These are phyloP conservation scores for Fraxinus nigra DNA, from an alignment of 305 asterid species.

Conservation along the genomic window DNA sequence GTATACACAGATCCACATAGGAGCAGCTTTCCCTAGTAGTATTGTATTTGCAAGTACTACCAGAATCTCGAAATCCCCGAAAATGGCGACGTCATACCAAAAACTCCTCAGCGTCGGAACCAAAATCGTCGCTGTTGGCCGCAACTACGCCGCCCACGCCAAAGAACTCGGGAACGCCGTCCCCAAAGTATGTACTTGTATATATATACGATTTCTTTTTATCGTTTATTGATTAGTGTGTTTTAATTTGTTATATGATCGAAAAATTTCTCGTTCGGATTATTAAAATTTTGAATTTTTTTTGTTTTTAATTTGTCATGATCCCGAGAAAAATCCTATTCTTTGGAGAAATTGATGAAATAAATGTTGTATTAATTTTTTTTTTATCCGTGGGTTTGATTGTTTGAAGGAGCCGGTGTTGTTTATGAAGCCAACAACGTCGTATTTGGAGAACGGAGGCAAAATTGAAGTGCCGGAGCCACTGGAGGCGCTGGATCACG, in stretches of 20 bases:
- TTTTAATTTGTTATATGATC: background rate
- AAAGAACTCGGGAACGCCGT: slow-evolving; percentile 92
- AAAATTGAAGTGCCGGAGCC: slow-evolving; percentile 80
- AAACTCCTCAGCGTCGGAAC: slow-evolving; percentile 74
- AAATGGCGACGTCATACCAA: slow-evolving; percentile 65
- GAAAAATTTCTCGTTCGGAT: background rate
- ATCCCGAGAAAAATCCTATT: background rate
- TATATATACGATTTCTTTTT: too few relatives aligned
- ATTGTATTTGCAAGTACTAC: slow-evolving; percentile 14
- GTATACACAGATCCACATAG: slow-evolving; percentile 27
- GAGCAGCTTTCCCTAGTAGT: background rate
- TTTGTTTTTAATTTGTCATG: background rate
- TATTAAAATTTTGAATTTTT: background rate
- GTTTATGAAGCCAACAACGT: slow-evolving; percentile 91
- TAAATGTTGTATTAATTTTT: background rate
- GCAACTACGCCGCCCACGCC: slow-evolving; percentile 96
- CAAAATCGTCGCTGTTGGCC: slow-evolving; percentile 89
- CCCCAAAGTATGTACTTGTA: slow-evolving; percentile 49
- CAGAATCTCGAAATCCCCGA: slow-evolving; percentile 17
- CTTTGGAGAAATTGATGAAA: background rate
- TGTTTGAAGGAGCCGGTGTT: slow-evolving; percentile 79
- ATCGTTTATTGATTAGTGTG: background rate
- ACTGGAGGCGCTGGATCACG: slow-evolving; percentile 78
- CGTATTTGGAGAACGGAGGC: slow-evolving; percentile 88
- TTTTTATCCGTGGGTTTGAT: background rate